phyloP scores from a whole-genome alignment of 257 asterid genomes.

The Petrea volubilis region DNA sequence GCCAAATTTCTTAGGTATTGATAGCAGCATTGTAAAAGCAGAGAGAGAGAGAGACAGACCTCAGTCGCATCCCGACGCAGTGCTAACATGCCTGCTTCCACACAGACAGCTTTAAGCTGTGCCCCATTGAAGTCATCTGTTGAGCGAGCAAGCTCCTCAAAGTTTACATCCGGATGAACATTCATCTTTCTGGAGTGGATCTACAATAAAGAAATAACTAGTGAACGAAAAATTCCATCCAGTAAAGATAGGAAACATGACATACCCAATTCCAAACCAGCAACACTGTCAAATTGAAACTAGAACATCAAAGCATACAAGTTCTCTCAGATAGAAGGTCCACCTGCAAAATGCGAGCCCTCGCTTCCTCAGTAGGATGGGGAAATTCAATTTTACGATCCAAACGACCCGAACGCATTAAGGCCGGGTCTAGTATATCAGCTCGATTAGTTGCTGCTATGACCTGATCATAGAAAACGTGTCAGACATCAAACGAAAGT shows the following conservation, averaged over 20 bases:
- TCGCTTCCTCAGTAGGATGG: constrained; percentile 89
- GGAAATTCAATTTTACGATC: constrained; percentile 99
- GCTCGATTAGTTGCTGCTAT: constrained; percentile 98
- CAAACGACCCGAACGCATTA: constrained; percentile 92
- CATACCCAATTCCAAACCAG: constrained; percentile 4
- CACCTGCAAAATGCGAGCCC: constrained; percentile 84
- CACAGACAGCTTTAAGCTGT: constrained; percentile 95
- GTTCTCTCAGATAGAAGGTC: constrained; percentile 3
- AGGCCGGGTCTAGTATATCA: constrained; percentile 93
- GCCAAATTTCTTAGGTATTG: no score
- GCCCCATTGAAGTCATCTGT: constrained; percentile 98
- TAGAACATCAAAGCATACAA: background rate
- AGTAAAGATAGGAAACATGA: background rate
- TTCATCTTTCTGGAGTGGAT: constrained; percentile 98
- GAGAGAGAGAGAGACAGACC: constrained; percentile 25
- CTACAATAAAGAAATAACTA: constrained; percentile 33
- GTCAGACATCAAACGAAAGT: background rate
- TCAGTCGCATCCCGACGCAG: constrained; percentile 98
- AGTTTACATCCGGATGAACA: constrained; percentile 93
- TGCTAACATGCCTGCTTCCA: constrained; percentile 98
- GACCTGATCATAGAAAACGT: constrained; percentile 48
- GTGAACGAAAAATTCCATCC: background rate
- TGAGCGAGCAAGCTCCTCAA: constrained; percentile 97
- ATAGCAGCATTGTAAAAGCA: no score
- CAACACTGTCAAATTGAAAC: background rate